Conservation (phyloP, 768 basidiomycete genomes). For the Tricholoma hemisulphureum region DNA sequence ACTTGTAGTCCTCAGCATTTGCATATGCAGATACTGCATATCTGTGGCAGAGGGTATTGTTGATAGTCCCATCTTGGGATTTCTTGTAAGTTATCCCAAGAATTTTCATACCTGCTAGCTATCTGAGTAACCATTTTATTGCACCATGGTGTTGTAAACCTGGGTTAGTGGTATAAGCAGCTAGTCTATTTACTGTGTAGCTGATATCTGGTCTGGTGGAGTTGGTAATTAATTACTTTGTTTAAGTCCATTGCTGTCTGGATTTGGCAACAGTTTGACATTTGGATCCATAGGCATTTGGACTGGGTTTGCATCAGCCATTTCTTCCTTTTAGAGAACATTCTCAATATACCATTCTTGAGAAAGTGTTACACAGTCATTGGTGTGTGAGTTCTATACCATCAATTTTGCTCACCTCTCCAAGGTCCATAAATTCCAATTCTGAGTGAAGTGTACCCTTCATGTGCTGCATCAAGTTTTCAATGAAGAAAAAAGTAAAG, state of each 20-base stretch:
- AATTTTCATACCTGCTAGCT: too few relatives aligned
- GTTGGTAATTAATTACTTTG: neutral
- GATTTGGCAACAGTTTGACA: neutral
- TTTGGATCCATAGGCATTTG: neutral
- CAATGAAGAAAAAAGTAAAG: too few relatives aligned
- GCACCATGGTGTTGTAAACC: too few relatives aligned
- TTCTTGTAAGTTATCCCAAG: neutral
- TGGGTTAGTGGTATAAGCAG: constrained; percentile 1
- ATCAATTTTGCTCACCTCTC: too few relatives aligned
- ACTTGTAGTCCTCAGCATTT: constrained; percentile 9
- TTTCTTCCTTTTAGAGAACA: neutral
- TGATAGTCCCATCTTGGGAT: too few relatives aligned
- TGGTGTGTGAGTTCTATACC: too few relatives aligned
- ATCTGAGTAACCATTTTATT: too few relatives aligned
- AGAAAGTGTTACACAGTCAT: too few relatives aligned
- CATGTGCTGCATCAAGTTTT: too few relatives aligned
- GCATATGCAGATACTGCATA: neutral
- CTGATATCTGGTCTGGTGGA: neutral
- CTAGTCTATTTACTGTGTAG: neutral
- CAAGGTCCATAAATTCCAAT: too few relatives aligned
- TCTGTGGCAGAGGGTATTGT: neutral
- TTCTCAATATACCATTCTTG: neutral
- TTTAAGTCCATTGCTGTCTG: neutral
- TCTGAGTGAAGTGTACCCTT: too few relatives aligned
- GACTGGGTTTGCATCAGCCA: neutral